Percentiles rank a stretch among this genome's conserved stretches.
Conservation (phyloP, 805 yeast genomes). For the Starmerella floris region DNA sequence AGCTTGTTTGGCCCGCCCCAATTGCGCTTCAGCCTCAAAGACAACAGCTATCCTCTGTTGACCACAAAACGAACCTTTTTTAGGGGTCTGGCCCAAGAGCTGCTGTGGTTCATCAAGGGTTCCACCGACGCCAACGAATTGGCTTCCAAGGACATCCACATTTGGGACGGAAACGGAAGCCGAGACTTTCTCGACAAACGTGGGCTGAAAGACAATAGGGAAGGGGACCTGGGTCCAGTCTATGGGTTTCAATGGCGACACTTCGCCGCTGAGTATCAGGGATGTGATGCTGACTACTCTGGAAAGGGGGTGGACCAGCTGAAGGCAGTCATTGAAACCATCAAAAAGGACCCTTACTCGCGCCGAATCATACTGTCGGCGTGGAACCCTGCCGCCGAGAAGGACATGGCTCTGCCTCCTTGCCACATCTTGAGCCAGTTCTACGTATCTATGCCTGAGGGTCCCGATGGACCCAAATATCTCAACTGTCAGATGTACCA, state of each 20-base stretch:
- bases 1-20: slow-evolving; percentile 94
- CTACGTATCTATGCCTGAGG: slow-evolving; percentile 59
- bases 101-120: slow-evolving; percentile 86
- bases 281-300: slow-evolving; percentile 75
- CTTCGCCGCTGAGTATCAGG: slow-evolving; percentile 84
- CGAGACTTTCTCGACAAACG: slow-evolving; percentile 74
- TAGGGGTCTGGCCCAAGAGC: slow-evolving; percentile 76
- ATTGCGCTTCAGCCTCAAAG: slow-evolving; percentile 59
- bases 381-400: slow-evolving; percentile 96
- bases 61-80: slow-evolving; percentile 90
- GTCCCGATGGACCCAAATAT: slow-evolving; percentile 45
- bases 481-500: slow-evolving; percentile 85
- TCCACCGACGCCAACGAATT: slow-evolving; percentile 74
- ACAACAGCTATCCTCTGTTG: slow-evolving; percentile 69
- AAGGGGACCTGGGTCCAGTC: slow-evolving; percentile 95
- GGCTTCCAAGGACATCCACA: slow-evolving; percentile 75
- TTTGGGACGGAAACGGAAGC: slow-evolving; percentile 98
- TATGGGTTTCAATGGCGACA: slow-evolving; percentile 99
- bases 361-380: slow-evolving; percentile 90
- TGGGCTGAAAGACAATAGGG: slow-evolving; percentile 68
- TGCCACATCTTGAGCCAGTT: slow-evolving; percentile 96
- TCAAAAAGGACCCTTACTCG: slow-evolving; percentile 84
- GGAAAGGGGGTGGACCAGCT: slow-evolving; percentile 89
- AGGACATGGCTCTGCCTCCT: slow-evolving; percentile 94
- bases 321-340: slow-evolving; percentile 58